phyloP scores from a whole-genome alignment of 1,139 yeast genomes.

The Zhuliangozyma blackwelliae region DNA sequence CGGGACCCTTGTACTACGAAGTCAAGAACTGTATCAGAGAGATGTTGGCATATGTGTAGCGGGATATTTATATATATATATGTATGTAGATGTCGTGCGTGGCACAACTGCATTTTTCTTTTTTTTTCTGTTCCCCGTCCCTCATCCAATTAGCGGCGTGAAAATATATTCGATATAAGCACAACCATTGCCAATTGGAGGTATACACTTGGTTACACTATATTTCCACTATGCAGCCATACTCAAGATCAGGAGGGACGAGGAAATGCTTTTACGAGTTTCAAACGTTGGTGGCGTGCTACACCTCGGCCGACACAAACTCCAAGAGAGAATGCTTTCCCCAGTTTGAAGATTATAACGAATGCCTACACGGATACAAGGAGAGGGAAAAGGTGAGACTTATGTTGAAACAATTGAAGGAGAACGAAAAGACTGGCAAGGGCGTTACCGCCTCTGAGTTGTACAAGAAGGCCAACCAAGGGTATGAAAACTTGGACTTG shows the following conservation, averaged over 20 bases:
- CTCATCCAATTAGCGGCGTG: too few species aligned
- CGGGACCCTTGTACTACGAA: slow-evolving; percentile 71
- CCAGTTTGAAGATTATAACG: slow-evolving; percentile 44
- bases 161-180: too few species aligned
- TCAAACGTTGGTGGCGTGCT: slow-evolving; percentile 44
- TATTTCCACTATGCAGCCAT: slow-evolving; percentile 39
- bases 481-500: slow-evolving; percentile 45
- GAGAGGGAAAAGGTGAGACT: slow-evolving; percentile 46
- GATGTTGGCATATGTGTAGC: slow-evolving; percentile 70
- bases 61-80: background rate
- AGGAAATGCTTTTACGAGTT: slow-evolving; percentile 49
- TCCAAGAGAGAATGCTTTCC: slow-evolving; percentile 43
- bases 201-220: background rate
- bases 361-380: slow-evolving; percentile 46
- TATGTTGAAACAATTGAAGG: slow-evolving; percentile 45
- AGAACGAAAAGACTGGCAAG: slow-evolving; percentile 35
- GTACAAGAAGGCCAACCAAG: slow-evolving; percentile 40
- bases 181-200: too few species aligned
- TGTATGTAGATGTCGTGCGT: background rate
- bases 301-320: slow-evolving; percentile 44
- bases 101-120: background rate
- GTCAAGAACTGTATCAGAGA: slow-evolving; percentile 73
- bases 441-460: slow-evolving; percentile 44
- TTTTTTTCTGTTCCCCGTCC: too few species aligned
- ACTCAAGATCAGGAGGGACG: slow-evolving; percentile 48